These are phyloP conservation scores for Suillus tomentosus DNA, from an alignment of 768 basidiomycete species.

Conservation along the genomic window DNA sequence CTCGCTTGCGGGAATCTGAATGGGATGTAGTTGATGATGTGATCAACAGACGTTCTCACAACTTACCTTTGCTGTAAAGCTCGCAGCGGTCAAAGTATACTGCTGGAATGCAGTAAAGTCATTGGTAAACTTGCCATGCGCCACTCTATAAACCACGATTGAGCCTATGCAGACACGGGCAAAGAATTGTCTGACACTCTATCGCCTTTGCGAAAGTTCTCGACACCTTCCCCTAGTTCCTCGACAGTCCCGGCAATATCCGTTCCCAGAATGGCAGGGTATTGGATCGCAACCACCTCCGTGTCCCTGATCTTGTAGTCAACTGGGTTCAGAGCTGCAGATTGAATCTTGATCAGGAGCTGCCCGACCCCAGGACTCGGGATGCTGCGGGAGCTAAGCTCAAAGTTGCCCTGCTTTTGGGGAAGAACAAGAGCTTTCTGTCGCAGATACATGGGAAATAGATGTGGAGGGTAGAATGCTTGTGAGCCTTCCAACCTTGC, in stretches of 20 bases:
- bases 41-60: not conserved
- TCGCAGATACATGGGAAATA: constrained; percentile 26
- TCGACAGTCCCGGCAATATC: constrained; percentile 45
- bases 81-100: constrained; percentile 35
- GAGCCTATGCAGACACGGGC: constrained; percentile 19
- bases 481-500: not conserved
- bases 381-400: constrained; percentile 27
- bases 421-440: constrained; percentile 32
- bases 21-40: not conserved
- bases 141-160: constrained; percentile 30
- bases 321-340: constrained; percentile 47
- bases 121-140: constrained; percentile 29
- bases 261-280: constrained; percentile 36
- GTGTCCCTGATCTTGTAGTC: constrained; percentile 41
- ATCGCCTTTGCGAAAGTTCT: constrained; percentile 39
- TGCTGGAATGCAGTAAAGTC: constrained; percentile 42
- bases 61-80: constrained; percentile 41
- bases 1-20: constrained; percentile 45
- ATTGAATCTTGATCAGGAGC: constrained; percentile 43
- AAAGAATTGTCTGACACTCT: constrained; percentile 34
- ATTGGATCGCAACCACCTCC: constrained; percentile 31
- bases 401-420: constrained; percentile 31
- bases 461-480: not conserved
- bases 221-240: constrained; percentile 40
- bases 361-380: constrained; percentile 40